Percentiles rank a stretch among this genome's conserved stretches.
Evolutionary conservation across 768 basidiomycete genomes (phyloP).

Genomic region (Melanogaster broomeanus): DNA sequence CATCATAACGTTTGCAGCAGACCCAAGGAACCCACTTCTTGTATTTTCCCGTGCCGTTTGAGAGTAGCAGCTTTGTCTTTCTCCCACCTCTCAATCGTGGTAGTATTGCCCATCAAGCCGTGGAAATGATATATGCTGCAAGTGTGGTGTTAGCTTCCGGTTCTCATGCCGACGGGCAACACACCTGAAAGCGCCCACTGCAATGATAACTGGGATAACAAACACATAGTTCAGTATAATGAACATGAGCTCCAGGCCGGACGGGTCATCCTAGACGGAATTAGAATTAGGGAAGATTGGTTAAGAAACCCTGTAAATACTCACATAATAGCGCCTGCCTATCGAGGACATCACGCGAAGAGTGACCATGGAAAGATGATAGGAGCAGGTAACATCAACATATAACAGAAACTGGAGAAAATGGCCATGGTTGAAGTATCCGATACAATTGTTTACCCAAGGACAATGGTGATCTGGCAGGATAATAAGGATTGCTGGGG

Average conservation of each 20-base stretch:
- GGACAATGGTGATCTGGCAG: slow-evolving; percentile 83
- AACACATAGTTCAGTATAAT: slow-evolving; percentile 86
- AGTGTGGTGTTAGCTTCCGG: slow-evolving; percentile 12
- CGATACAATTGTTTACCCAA: slow-evolving; percentile 95
- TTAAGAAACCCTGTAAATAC: slow-evolving; percentile 16
- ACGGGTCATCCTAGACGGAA: slow-evolving; percentile 61
- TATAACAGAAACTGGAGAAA: slow-evolving; percentile 92
- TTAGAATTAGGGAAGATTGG: slow-evolving; percentile 2
- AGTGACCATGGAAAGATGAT: slow-evolving; percentile 85
- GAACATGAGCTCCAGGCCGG: slow-evolving; percentile 70
- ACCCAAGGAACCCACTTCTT: slow-evolving; percentile 50
- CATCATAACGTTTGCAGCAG: neutral
- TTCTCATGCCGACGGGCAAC: neutral
- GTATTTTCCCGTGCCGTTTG: slow-evolving; percentile 81
- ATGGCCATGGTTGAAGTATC: slow-evolving; percentile 86
- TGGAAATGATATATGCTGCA: slow-evolving; percentile 85
- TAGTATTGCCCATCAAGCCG: slow-evolving; percentile 74
- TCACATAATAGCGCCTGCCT: slow-evolving; percentile 53
- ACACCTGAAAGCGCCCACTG: slow-evolving; percentile 91
- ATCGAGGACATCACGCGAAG: slow-evolving; percentile 55
- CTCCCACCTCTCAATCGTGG: slow-evolving; percentile 98
- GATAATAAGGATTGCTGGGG: slow-evolving; percentile 5
- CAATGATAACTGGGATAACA: slow-evolving; percentile 82
- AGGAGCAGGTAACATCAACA: slow-evolving; percentile 87
- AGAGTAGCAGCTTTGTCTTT: slow-evolving; percentile 92